Conservation (phyloP, 371 early-diverging fungal species). For the Chytridiales sp. region DNA sequence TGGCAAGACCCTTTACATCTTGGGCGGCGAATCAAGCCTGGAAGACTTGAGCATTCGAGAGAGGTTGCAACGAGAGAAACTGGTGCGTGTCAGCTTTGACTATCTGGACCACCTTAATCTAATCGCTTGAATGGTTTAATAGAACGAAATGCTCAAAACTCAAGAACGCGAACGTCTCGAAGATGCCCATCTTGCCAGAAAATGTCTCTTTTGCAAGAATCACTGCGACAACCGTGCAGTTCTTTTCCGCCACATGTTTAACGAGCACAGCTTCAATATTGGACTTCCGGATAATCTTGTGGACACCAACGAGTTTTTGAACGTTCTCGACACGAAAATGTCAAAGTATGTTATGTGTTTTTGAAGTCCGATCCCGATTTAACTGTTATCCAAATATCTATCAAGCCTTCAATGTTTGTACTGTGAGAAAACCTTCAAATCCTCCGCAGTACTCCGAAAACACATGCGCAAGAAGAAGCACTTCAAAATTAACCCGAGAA, state of each 20-base stretch:
- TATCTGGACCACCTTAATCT: background rate
- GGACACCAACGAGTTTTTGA: constrained; percentile 79
- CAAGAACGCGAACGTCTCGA: constrained; percentile 79
- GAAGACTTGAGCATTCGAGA: constrained; percentile 70
- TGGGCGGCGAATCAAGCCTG: constrained; percentile 63
- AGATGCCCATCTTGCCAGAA: constrained; percentile 60
- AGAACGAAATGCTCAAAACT: constrained; percentile 69
- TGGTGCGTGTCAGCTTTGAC: constrained; percentile 46
- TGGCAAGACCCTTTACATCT: constrained; percentile 46
- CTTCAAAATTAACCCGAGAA: constrained; percentile 88
- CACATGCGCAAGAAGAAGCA: constrained; percentile 99
- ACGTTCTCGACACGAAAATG: constrained; percentile 74
- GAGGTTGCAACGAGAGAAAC: constrained; percentile 68
- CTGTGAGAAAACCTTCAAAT: constrained; percentile 92
- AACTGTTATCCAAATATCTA: constrained; percentile 89
- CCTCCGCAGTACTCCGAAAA: constrained; percentile 82
- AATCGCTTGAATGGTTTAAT: constrained; percentile 1
- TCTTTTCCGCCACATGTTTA: constrained; percentile 84
- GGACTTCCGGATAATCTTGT: constrained; percentile 92
- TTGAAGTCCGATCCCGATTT: constrained; percentile 60
- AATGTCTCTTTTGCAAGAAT: constrained; percentile 91
- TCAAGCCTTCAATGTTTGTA: constrained; percentile 82
- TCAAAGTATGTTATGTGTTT: constrained; percentile 47
- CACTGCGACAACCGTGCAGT: constrained; percentile 56
- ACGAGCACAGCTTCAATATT: constrained; percentile 91